phyloP scores from a whole-genome alignment of 164 flowering plant genomes.

The Tetrastigma voinierianum region DNA sequence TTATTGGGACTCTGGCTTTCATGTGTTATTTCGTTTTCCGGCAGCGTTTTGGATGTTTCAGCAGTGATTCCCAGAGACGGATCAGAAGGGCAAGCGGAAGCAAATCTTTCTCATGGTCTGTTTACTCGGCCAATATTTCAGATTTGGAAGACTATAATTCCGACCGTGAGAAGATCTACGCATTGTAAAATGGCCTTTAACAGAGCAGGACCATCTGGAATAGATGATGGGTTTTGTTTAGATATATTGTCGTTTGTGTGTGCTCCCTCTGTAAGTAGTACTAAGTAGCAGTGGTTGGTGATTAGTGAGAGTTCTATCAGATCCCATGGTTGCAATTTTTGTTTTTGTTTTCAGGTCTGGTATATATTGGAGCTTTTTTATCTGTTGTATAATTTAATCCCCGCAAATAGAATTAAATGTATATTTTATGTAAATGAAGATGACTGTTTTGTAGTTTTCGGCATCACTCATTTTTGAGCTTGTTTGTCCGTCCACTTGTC shows the following conservation, averaged over 20 bases:
- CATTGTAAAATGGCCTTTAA: constrained; percentile 36
- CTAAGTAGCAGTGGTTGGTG: not conserved
- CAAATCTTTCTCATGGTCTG: constrained; percentile 86
- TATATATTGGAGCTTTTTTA: not conserved
- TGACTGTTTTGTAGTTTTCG: too few relatives aligned
- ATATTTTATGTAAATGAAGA: too few relatives aligned
- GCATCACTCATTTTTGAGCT: too few relatives aligned
- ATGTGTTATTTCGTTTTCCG: constrained; percentile 87
- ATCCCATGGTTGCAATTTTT: not conserved
- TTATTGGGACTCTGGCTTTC: constrained; percentile 73
- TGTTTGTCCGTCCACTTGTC: too few relatives aligned
- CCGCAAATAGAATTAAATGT: too few relatives aligned
- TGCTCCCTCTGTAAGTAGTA: not conserved
- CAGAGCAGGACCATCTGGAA: not conserved
- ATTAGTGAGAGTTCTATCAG: not conserved
- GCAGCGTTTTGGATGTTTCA: constrained; percentile 47
- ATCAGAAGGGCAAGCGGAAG: constrained; percentile 77
- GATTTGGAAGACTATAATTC: constrained; percentile 77
- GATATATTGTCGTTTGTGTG: not conserved
- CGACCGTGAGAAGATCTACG: constrained; percentile 73
- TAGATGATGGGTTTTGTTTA: not conserved
- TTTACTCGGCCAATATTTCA: constrained; percentile 54
- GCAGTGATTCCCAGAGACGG: constrained; percentile 70
- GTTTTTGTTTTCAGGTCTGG: not conserved
- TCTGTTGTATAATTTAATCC: not conserved